Evolutionary conservation across 208 protist genomes (phyloP).

Genomic region (Wallacemonas sp.): DNA sequence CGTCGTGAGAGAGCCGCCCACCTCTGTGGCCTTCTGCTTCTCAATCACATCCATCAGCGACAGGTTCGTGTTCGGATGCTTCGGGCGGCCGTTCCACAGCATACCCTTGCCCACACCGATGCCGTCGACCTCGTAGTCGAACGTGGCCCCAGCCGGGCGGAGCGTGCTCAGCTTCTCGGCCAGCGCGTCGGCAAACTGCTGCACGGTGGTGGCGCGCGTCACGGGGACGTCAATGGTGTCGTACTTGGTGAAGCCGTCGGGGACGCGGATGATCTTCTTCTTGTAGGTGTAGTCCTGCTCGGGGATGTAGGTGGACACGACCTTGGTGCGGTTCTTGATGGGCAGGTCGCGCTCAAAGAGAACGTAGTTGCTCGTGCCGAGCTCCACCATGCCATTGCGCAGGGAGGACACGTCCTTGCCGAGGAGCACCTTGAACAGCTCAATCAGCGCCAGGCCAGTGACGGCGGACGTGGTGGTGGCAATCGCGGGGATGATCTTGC

Average conservation of each 20-base stretch:
- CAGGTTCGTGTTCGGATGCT: conserved; percentile 73
- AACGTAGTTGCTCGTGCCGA: conserved; percentile 91
- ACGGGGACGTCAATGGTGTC: conserved; percentile 72
- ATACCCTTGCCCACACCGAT: conserved; percentile 85
- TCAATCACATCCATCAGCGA: conserved; percentile 85
- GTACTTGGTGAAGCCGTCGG: conserved; percentile 90
- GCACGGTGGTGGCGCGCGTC: conserved; percentile 66
- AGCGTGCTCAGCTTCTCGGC: conserved; percentile 55
- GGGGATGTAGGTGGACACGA: conserved; percentile 76
- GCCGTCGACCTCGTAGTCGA: conserved; percentile 71
- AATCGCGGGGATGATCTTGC: conserved; percentile 99
- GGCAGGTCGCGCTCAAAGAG: conserved; percentile 86
- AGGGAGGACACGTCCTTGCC: conserved; percentile 71
- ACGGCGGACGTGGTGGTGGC: conserved; percentile 99
- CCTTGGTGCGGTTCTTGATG: conserved; percentile 66
- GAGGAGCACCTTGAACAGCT: conserved; percentile 98
- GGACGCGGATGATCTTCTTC: conserved; percentile 80
- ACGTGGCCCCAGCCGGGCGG: conserved; percentile 30
- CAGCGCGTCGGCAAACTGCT: conserved; percentile 59
- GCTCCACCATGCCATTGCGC: conserved; percentile 88
- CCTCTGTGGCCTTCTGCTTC: conserved; percentile 70
- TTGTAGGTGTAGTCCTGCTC: conserved; percentile 90
- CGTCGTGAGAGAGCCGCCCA: conserved; percentile 34
- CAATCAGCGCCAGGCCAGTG: conserved; percentile 97
- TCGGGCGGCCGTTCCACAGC: conserved; percentile 78